Percentiles rank a stretch among this genome's conserved stretches.
phyloP scores from a whole-genome alignment of 2,329 filamentous ascomycete genomes.

The Pyrenochaeta sp. region DNA sequence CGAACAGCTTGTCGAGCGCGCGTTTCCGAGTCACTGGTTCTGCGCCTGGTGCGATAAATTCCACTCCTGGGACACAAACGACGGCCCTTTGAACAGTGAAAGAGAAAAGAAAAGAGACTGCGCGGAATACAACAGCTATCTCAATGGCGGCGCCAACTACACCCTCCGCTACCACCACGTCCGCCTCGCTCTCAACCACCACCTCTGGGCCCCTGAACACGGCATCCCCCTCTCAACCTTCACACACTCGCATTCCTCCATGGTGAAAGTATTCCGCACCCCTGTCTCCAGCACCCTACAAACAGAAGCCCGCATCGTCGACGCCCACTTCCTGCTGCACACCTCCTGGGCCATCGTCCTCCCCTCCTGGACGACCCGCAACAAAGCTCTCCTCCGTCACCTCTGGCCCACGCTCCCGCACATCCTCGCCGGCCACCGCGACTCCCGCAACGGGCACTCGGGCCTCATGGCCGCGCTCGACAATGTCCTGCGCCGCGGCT shows the following conservation, averaged over 20 bases:
- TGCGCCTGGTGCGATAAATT: constrained; percentile 46
- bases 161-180: constrained; percentile 39
- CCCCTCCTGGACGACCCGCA: constrained; percentile 11
- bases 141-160: constrained; percentile 25
- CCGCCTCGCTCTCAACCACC: constrained; percentile 32
- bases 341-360: constrained; percentile 26
- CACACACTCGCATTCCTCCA: constrained; percentile 10
- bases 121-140: constrained; percentile 34
- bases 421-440: constrained; percentile 34
- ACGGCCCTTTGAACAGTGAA: constrained; percentile 13
- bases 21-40: constrained; percentile 42
- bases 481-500: constrained; percentile 24
- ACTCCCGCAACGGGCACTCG: constrained; percentile 27
- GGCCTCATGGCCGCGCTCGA: constrained; percentile 29
- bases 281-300: constrained; percentile 18
- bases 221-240: constrained; percentile 32
- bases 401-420: constrained; percentile 34
- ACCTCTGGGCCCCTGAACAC: constrained; percentile 25
- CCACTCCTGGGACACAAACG: constrained; percentile 24
- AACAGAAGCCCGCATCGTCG: constrained; percentile 20
- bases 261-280: constrained; percentile 21
- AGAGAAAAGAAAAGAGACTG: constrained; percentile 22
- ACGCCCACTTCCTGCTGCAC: constrained; percentile 26
- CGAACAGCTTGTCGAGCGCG: constrained; percentile 38
- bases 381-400: constrained; percentile 16